Evolutionary conservation across 1,139 yeast genomes (phyloP), one percentile per base, ranked within the genome.

Genomic region (Pichia sp.): DNA sequence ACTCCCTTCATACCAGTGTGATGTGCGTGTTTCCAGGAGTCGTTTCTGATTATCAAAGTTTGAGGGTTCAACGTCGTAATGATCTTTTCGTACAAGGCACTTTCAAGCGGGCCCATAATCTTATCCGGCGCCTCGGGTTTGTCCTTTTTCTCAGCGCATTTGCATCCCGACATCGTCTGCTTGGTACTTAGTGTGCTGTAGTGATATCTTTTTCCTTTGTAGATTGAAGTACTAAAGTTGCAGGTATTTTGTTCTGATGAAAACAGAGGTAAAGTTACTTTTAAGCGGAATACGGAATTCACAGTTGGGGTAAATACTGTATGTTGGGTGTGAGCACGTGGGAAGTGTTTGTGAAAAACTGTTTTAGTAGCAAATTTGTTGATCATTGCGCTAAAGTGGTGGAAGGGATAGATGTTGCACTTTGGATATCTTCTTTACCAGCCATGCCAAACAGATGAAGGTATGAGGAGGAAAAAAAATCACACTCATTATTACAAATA

Each of bases 11-110:
- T 80, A 1, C 96, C 93, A 54, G 84, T 85, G 69, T 93, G 99
- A 63, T 90, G 95, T 2, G 92, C 81, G 70, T 93, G 99, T 68
- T 87, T 87, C 69, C 82, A 83, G 3, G 97, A 89, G 70, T 93
- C 98, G 68, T 93, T 93, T 58, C 75, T 76, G 29, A 90, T 75
- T 52, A 78, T 79, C 47, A 89, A 73, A 54, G 67, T 71, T 0
- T 74, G 59, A 0, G 93, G 89, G 8, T 75, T 69, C 59, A 87
- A 75, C 8, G 72, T 70, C 2, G 64, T 59, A 29, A 69, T 63
- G 23, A 88, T 65, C 63, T 84, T 84, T 7, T 70, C 61, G 34
- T 70, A 70, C 44, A 85, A 82, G 42, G 74, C 65, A 13, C 69
- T 65, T 55, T 85, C 85, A 41, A 84, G 75, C 8, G 70, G 69